Conservation (phyloP, 371 early-diverging fungal species). For the Mucor racemosus region DNA sequence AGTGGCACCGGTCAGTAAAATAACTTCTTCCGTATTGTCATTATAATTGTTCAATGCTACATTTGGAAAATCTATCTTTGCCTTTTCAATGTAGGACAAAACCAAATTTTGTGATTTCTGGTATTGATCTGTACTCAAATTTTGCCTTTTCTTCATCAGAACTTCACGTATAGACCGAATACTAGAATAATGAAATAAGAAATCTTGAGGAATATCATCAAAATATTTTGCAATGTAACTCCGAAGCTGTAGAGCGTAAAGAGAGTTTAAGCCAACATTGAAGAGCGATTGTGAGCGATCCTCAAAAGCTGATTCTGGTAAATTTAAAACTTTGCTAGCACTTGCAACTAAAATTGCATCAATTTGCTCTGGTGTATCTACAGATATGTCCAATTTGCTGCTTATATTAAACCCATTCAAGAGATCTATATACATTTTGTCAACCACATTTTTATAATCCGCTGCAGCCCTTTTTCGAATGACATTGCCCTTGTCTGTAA, state of each 20-base stretch:
- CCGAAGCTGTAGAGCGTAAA: slow-evolving; percentile 22
- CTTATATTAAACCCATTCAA: neutral
- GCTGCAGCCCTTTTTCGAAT: slow-evolving; percentile 17
- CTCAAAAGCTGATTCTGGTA: neutral
- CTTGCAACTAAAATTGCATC: slow-evolving; percentile 6
- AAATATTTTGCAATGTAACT: slow-evolving; percentile 19
- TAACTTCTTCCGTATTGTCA: slow-evolving; percentile 22
- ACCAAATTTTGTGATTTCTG: slow-evolving; percentile 20
- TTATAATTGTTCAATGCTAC: neutral
- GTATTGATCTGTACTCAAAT: neutral
- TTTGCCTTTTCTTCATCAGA: neutral
- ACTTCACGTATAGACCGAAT: slow-evolving; percentile 21
- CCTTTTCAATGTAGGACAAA: slow-evolving; percentile 19
- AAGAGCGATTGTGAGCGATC: slow-evolving; percentile 20
- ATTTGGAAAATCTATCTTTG: slow-evolving; percentile 25
- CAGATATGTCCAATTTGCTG: no score
- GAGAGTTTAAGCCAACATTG: slow-evolving; percentile 29
- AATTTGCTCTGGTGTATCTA: neutral
- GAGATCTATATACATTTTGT: slow-evolving; percentile 31
- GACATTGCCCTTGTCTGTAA: slow-evolving; percentile 42
- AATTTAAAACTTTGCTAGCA: slow-evolving; percentile 15
- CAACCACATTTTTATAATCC: slow-evolving; percentile 19
- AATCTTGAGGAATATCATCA: slow-evolving; percentile 35
- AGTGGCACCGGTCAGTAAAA: slow-evolving; percentile 49
- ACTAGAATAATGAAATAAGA: slow-evolving; percentile 40